Evolutionary conservation across 1,284 basidiomycete species (phyloP), one percentile per base, ranked within the genome.

Genomic region (Volvariella surrecta): DNA sequence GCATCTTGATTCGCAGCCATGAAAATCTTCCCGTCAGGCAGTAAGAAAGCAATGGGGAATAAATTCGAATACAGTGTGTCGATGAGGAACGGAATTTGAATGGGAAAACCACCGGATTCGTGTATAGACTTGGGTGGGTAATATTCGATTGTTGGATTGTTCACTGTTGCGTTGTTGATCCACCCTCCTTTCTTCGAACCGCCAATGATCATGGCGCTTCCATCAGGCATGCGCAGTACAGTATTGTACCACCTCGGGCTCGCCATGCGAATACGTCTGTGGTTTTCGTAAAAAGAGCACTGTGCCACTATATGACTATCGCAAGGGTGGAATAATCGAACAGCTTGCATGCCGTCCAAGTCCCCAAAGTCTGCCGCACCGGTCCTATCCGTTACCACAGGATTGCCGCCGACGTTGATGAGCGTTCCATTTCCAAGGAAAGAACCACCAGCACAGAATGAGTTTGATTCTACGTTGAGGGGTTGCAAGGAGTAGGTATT

Each of bases 371-470:
- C 82, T 4, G 79, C 76, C 37, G 82, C 57, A 45, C 74, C 68
- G 1, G 82, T 85, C 30, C 68, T 65, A 48, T 67, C 68, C 41
- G 71, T 71, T 13, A 84, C 79, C 32, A 83, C 77, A 9, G 82
- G 83, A 55, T 89, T 87, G 6, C 85, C 86, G 43, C 87, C 85
- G 15, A 88, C 79, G 52, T 77, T 87, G 56, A 88, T 63, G 22
- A 89, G 57, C 0, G 84, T 86, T 1, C 85, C 87, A 50, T 88
- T 86, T 32, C 77, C 59, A 24, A 88, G 61, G 60, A 88, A 89
- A 2, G 76, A 69, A 13, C 89, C 89, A 19, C 85, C 85, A 4
- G 89, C 89, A 57, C 89, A 92, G 64, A 91, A 92, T n/a, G 85
- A 89, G 58, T 92, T 90, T 0, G 85, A 88, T 51, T 74, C 61